Base-by-base conservation (phyloP, 1,284 basidiomycete genomes). In the Boletus semigastroideus region DNA sequence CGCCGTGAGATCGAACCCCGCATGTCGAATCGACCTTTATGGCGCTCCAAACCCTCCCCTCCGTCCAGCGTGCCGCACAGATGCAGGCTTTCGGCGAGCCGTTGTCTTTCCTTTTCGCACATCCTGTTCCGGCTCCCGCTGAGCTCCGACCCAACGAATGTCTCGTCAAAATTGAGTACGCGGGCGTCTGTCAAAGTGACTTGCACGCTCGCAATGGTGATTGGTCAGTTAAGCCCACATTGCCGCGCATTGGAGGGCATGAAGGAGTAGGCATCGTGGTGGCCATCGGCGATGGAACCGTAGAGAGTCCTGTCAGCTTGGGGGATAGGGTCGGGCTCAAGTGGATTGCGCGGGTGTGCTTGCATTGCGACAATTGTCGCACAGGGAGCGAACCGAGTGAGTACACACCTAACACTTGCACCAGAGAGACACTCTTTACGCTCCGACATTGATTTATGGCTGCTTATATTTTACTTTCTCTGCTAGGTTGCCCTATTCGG, bases 301-400 rank as follows among this genome's bases (percentile, higher is more conserved):
- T 66, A 31, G 61, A 72, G 20, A 76, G 74, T n/a, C 57, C 72
- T 10, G 74, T 81, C 37, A 75, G 76, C 44, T 51, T 88, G 37
- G 83, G 85, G 17, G 83, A 88, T 59, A 71, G 81, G 22, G 89
- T 92, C 43, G 88, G 90, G 4, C 72, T 92, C 66, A 92, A 92
- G 62, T 86, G 84, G 82, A 72, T 86, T 52, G 86, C 82, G 11
- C 76, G 79, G 55, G 75, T 78, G 3, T 92, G 81, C 53, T 61
- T 81, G 58, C 73, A 76, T 70, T 88, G 86, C 63, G 79, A 83
- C 52, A 75, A 78, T 71, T 90, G 87, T 66, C 74, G 76, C 49
- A 69, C 62, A 54, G 85, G 78, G 6, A 63, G 74, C 46, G 87
- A 89, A 58, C 67, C 72, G 25, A 64, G 79, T 79, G 46, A 58